Evolutionary conservation across 495 filamentous ascomycete genomes (phyloP), one percentile per base, ranked within the genome.

Genomic region (Baudoinia panamericana): DNA sequence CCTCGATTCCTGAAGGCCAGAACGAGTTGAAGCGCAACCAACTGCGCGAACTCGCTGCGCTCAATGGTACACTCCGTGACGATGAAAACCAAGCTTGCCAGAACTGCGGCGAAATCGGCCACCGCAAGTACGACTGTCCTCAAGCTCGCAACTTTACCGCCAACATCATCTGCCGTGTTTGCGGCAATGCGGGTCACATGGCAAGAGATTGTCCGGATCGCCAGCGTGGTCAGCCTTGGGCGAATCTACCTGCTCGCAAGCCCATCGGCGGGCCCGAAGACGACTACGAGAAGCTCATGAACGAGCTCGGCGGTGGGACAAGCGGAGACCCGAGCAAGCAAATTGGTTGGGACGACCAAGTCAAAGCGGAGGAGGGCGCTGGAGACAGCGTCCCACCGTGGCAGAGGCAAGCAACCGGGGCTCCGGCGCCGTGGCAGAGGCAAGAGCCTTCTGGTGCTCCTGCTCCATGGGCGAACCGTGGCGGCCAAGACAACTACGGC

Each of bases 71-170:
- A 25, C 76, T 97, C 18, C 86, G 90, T 62, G 90, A 97, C 54
- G 90, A 97, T 53, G 90, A 97, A 61, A 96, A 96, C 64, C 90
- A 96, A 60, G 88, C 90, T 44, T 99, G 92, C 67, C 92, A 96
- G 65, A 99, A 99, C 69, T 99, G 92, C 63, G 92, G 88, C 50
- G 83, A 99, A 72, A 96, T 99, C 45, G 92, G 92, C 41, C 92
- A 99, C 62, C 77, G 92, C 59, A 99, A 96, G 62, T 96, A 94
- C 53, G 92, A 99, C 60, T 99, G 92, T 51, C 92, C 92, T 5
- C 81, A 99, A 66, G 84, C 93, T 60, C 80, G 83, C 57, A 99
- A 99, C 61, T 96, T 81, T 63, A 96, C 92, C 18, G 85, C 92
- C 52, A 94, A 86, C 58, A 95, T 96, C 63, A 99, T 99, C 61